Evolutionary conservation across 2,329 filamentous ascomycete genomes (phyloP).

Genomic region (Xylaria hypoxylon): DNA sequence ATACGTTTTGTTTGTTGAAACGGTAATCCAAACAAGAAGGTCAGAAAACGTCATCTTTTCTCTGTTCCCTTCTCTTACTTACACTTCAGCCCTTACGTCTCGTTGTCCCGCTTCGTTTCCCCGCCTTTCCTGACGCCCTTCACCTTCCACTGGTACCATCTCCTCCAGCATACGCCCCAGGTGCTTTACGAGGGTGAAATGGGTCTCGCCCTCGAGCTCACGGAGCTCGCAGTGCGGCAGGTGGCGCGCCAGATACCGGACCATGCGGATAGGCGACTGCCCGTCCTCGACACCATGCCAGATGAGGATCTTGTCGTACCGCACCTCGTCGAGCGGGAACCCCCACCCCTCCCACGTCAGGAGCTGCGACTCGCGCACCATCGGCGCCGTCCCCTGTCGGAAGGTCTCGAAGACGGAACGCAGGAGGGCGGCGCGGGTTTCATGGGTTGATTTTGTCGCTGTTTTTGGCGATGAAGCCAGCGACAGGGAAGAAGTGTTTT

Average conservation of each 20-base stretch:
- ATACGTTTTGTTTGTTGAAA: no score
- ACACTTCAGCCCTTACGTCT: not conserved
- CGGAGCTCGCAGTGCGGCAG: constrained; percentile 23
- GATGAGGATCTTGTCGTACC: constrained; percentile 12
- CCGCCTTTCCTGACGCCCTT: not conserved
- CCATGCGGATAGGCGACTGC: constrained; percentile 22
- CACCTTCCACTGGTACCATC: constrained; percentile 8
- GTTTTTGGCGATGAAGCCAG: not conserved
- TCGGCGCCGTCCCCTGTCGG: constrained; percentile 18
- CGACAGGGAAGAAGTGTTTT: not conserved
- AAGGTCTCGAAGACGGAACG: constrained; percentile 24
- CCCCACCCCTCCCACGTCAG: constrained; percentile 30
- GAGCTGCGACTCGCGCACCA: constrained; percentile 23
- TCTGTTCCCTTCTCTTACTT: no score
- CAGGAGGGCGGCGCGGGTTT: constrained; percentile 15
- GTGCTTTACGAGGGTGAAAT: constrained; percentile 17
- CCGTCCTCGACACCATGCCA: constrained; percentile 29
- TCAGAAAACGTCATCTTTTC: not conserved
- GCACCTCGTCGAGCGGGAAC: constrained; percentile 15
- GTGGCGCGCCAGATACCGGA: constrained; percentile 13
- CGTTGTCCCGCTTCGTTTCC: not conserved
- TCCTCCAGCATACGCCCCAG: constrained; percentile 8
- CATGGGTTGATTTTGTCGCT: not conserved
- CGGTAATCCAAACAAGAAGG: no score
- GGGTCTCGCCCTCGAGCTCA: constrained; percentile 22